phyloP scores from a whole-genome alignment of 2,329 filamentous ascomycete genomes.

The Trematosphaeria pertusa region DNA sequence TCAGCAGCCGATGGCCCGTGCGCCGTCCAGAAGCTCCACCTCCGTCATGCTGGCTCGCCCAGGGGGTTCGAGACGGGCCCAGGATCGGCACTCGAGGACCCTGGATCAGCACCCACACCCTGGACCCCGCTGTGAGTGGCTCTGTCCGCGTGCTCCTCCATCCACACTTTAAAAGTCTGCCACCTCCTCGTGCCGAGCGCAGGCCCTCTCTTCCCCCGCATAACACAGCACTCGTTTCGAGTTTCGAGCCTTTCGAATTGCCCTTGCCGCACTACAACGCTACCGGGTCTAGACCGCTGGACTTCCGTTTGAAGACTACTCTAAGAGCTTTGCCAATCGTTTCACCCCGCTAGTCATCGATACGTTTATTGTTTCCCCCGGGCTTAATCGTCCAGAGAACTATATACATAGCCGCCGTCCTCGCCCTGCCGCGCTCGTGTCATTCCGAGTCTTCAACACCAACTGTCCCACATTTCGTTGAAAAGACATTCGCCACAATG shows the following conservation, averaged over 20 bases:
- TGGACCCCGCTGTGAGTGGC: constrained; percentile 15
- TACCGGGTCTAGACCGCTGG: constrained; percentile 14
- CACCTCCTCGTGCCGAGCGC: constrained; percentile 20
- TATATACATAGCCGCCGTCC: constrained; percentile 6
- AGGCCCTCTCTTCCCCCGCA: neutral
- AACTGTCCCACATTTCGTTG: neutral
- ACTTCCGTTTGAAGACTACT: neutral
- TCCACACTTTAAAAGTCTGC: constrained; percentile 28
- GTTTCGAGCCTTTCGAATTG: constrained; percentile 2
- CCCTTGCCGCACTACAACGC: constrained; percentile 8
- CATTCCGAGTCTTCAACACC: neutral
- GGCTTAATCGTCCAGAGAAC: constrained; percentile 8
- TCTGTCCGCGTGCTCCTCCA: constrained; percentile 22
- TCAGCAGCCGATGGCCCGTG: constrained; percentile 18
- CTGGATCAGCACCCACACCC: constrained; percentile 16
- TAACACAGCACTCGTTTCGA: constrained; percentile 15
- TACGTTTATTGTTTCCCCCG: constrained; percentile 3
- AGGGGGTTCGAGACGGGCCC: constrained; percentile 21
- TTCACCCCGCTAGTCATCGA: neutral
- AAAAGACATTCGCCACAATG: constrained; percentile 28
- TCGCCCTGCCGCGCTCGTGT: too few relatives aligned
- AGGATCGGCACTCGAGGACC: constrained; percentile 24
- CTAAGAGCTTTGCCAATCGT: constrained; percentile 7
- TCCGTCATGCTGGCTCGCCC: constrained; percentile 21
- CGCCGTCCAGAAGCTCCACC: constrained; percentile 22